Percentiles rank a stretch among this genome's conserved stretches.
Conservation (phyloP, 2,329 filamentous ascomycete species). For the Colletotrichum somersetense region DNA sequence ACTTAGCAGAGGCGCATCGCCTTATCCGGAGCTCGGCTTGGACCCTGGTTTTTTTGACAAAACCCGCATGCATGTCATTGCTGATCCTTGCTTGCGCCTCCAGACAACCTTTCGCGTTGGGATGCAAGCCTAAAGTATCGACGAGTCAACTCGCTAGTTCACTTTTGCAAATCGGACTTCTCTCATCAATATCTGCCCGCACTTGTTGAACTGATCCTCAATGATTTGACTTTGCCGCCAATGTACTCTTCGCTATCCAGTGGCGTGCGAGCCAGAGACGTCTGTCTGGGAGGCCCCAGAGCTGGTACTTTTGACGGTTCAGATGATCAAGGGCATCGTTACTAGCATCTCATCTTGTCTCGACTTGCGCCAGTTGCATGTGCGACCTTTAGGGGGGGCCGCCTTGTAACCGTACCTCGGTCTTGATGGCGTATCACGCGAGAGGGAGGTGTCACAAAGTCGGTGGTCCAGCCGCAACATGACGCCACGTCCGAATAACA, state of each 20-base stretch:
- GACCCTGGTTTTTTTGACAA: conserved; percentile 25
- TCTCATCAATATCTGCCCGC: background rate
- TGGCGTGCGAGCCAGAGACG: background rate
- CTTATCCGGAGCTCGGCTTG: conserved; percentile 17
- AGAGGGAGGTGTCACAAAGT: background rate
- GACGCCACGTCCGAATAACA: background rate
- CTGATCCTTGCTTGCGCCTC: conserved; percentile 8
- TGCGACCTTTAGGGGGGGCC: background rate
- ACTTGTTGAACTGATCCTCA: background rate
- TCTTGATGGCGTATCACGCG: conserved; percentile 1
- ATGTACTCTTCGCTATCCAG: background rate
- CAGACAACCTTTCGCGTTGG: background rate
- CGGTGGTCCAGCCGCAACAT: background rate
- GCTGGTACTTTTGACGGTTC: background rate
- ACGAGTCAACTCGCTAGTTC: background rate
- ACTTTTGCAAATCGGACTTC: background rate
- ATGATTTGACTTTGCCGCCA: background rate
- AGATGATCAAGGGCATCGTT: background rate
- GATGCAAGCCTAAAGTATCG: conserved; percentile 5
- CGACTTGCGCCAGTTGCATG: conserved; percentile 6
- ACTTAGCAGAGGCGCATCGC: conserved; percentile 7
- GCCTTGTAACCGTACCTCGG: too few species aligned
- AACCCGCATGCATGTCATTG: conserved; percentile 11
- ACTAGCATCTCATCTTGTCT: background rate
- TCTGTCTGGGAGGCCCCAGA: background rate